A percentile compares a stretch with the other conserved stretches of the same genome.
phyloP scores from a whole-genome alignment of 768 basidiomycete species.

The Phanerochaete carnosa region DNA sequence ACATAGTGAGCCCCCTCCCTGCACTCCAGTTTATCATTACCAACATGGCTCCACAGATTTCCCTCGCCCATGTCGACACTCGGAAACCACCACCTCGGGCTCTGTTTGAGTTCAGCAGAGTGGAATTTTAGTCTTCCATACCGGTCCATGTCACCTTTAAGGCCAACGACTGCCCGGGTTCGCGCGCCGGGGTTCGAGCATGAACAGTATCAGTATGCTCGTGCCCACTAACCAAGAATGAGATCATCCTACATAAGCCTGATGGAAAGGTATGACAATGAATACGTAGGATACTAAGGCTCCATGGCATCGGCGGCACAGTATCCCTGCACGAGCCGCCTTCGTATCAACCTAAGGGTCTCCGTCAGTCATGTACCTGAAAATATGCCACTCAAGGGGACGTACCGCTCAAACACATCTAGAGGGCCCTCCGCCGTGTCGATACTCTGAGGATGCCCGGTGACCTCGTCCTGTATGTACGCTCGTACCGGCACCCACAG shows the following conservation, averaged over 20 bases:
- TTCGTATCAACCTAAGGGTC: not conserved
- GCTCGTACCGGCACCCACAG: constrained; percentile 65
- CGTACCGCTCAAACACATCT: constrained; percentile 31
- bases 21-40: too few species aligned
- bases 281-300: not conserved
- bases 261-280: too few species aligned
- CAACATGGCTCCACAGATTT: not conserved
- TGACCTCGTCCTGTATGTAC: constrained; percentile 9
- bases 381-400: not conserved
- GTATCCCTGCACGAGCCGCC: not conserved
- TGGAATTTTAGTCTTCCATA: not conserved
- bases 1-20: not conserved
- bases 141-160: too few species aligned
- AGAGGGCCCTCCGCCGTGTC: constrained; percentile 21
- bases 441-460: not conserved
- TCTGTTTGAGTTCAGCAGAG: not conserved
- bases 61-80: not conserved
- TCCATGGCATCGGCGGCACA: not conserved
- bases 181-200: too few species aligned
- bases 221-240: too few species aligned
- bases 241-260: too few species aligned
- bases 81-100: not conserved
- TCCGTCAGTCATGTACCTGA: not conserved
- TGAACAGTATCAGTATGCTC: too few species aligned
- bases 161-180: too few species aligned